Evolutionary conservation across 768 basidiomycete species (phyloP), one percentile per base, ranked within the genome.

Genomic region (Dictyophora rubrovolvata): DNA sequence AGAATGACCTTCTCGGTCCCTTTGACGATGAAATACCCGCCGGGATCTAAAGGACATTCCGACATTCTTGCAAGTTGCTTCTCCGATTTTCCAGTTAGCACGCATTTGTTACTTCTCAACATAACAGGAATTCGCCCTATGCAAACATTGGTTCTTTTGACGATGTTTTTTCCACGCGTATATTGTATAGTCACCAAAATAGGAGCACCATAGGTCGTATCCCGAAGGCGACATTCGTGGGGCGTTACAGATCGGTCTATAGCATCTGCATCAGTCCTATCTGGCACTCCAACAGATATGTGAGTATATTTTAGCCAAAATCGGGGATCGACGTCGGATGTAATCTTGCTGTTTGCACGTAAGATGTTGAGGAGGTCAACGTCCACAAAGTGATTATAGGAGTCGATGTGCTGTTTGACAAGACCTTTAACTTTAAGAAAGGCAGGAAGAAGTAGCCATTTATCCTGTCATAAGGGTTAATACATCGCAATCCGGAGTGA

Each of bases 1-100:
- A 99, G 77, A 64, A 99, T 99, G 65, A 99, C 96, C 74, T 98
- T 99, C 73, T 99, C 95, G 48, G 95, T 99, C 37, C 95, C 95
- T 72, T 94, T 97, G 54, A 99, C 96, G 60, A 99, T 87, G 71
- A 99, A 99, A 70, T 98, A 98, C 3, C 96, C 96, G n/a, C 96
- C 96, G 11, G 96, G 95, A 74, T 99, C 96, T 60, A 98, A 78
- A 2, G 96, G 96, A 70, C 96, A 99, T 72, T 99, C 96, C 11
- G 81, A 84, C 92, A 97, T 94, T 42, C 83, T 78, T n/a, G 96
- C 96, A 21, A 98, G 77, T 64, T 94, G 84, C 14, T 81, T 79
- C 56, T 91, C 87, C 22, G 74, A 82, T 65, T 82, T 81, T 3
- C 85, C 86, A 17, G 86, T 86, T 64, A 99, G 73, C 47, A 92